Evolutionary conservation across 331 rosid genomes (phyloP), one percentile per base, ranked within the genome.

Genomic region (Quercus phellos): DNA sequence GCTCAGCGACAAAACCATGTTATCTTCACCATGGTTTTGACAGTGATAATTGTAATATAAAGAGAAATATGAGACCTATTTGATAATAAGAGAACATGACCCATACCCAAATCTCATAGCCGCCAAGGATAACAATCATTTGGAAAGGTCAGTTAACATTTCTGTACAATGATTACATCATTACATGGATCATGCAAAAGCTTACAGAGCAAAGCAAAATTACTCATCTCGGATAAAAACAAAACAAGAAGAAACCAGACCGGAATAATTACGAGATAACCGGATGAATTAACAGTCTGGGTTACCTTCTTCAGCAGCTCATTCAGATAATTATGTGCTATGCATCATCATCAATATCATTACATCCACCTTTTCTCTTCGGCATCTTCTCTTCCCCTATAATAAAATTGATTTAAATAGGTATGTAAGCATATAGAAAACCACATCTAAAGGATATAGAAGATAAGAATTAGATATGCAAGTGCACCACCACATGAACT

Each of bases 271-370:
- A n/a, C 4, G 43, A 54, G 82, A 80, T 46, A 83, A 71, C 91
- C 86, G 73, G 84, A 84, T 78, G 81, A 78, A 81, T 51, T 64
- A 75, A 78, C 90, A 82, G 75, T 80, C 91, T 68, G 77, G 84
- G 84, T 85, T 77, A 86, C 88, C 89, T 85, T 72, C 88, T 81
- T 79, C 87, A 75, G 84, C 74, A 73, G 86, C 73, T 77, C 68
- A 51, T 73, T 58, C 35, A 51, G 74, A 66, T 17, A 17, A 66
- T 66, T 18, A 17, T 17, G 34, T 24, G 71, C 74, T 67, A n/a
- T 30, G 38, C 42, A 14, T 66, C 51, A 58, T 21, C 42, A 63
- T 66, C 51, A 58, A 21, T 26, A n/a, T 26, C 30, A 35, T 1
- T 3, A 18, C 18, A 30, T 53, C 74, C 3, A 55, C 55, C 32